A percentile compares a stretch with the other conserved stretches of the same genome.
Conservation (phyloP, 306 rosid genomes). For the Gastrolobium bilobum region DNA sequence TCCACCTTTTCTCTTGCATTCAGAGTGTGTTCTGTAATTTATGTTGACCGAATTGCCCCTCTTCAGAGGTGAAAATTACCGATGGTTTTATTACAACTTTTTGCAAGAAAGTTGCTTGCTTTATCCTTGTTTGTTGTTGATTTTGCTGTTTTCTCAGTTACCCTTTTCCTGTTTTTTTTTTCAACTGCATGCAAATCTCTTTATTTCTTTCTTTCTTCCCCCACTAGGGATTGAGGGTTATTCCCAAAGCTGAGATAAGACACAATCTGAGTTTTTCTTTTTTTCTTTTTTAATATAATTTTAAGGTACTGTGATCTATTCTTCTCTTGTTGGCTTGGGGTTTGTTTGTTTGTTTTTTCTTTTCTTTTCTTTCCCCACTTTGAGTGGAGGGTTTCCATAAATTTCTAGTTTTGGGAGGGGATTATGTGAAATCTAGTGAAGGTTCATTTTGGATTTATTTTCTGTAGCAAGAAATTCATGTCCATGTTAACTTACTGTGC, state of each 20-base stretch:
- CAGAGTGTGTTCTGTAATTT: constrained; percentile 4
- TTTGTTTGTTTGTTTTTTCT: constrained; percentile 39
- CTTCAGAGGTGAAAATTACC: constrained; percentile 16
- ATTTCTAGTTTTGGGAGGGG: constrained; percentile 23
- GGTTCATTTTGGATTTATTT: constrained; percentile 48
- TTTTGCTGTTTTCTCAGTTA: constrained; percentile 39
- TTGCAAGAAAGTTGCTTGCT: constrained; percentile 47
- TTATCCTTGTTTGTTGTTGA: neutral
- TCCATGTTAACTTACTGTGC: constrained; percentile 25
- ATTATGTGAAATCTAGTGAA: constrained; percentile 49
- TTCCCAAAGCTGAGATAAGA: constrained; percentile 49
- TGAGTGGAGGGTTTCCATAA: constrained; percentile 43
- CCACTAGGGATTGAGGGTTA: neutral
- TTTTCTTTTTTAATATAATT: constrained; percentile 10
- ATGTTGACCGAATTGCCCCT: constrained; percentile 56
- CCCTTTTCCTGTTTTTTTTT: constrained; percentile 48
- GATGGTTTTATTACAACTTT: neutral
- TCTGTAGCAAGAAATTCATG: constrained; percentile 39
- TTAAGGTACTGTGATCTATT: constrained; percentile 49
- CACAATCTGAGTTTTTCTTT: constrained; percentile 38
- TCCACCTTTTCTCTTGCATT: constrained; percentile 18
- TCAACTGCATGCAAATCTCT: constrained; percentile 46
- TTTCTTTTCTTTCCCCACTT: constrained; percentile 28
- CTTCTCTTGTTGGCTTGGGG: neutral
- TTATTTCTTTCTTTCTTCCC: neutral